These are phyloP conservation scores for Flueggea neowawraea DNA, from an alignment of 441 rosid species.

Conservation along the genomic window DNA sequence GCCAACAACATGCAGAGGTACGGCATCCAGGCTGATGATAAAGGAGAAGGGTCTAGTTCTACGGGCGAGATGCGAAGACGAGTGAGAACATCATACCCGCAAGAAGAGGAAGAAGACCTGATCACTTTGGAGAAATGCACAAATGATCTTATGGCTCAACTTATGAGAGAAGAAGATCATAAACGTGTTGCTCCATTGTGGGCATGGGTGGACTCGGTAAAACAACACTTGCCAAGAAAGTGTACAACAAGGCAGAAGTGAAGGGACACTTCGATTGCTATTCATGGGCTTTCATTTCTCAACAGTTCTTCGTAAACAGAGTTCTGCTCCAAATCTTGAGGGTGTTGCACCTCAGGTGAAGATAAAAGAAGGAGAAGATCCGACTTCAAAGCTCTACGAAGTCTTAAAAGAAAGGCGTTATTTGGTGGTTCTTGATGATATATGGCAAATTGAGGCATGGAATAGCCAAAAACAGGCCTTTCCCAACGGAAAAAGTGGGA, in stretches of 20 bases:
- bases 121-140: slow-evolving; percentile 10
- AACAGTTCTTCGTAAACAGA: slow-evolving; percentile 15
- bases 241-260: background rate
- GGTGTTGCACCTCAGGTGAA: too few relatives aligned
- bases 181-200: slow-evolving; percentile 8
- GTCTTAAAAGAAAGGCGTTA: too few relatives aligned
- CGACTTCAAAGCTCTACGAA: too few relatives aligned
- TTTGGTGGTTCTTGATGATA: too few relatives aligned
- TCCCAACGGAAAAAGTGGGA: too few relatives aligned
- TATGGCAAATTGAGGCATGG: too few relatives aligned
- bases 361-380: too few relatives aligned
- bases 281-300: slow-evolving; percentile 35
- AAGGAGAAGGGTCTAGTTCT: background rate
- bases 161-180: slow-evolving; percentile 2
- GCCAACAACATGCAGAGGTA: background rate
- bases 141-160: background rate
- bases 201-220: slow-evolving; percentile 23
- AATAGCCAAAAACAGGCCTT: too few relatives aligned
- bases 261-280: slow-evolving; percentile 16
- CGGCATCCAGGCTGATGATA: background rate
- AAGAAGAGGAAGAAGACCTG: slow-evolving; percentile 11
- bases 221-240: slow-evolving; percentile 17
- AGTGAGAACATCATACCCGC: background rate
- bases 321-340: slow-evolving; percentile 18
- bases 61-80: background rate